These are phyloP conservation scores for Moringa oleifera DNA, from an alignment of 345 rosid genomes.

Conservation along the genomic window DNA sequence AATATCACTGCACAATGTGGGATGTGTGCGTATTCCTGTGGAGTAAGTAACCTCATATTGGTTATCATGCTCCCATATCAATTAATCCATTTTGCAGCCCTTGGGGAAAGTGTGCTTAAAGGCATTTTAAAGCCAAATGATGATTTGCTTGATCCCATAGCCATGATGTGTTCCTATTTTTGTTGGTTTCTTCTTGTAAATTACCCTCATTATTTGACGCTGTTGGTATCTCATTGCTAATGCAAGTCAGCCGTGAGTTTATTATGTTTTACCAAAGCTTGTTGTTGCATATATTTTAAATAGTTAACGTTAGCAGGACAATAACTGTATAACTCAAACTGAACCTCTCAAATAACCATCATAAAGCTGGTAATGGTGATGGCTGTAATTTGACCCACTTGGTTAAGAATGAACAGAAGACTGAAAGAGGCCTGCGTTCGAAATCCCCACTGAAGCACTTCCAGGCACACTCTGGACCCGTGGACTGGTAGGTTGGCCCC, in stretches of 20 bases:
- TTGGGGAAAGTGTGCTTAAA: neutral
- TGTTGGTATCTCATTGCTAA: constrained; percentile 17
- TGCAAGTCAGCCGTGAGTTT: constrained; percentile 18
- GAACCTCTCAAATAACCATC: constrained; percentile 4
- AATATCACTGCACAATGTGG: constrained; percentile 7
- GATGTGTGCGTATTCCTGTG: neutral
- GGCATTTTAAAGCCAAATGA: constrained; percentile 17
- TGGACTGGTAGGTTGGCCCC: too few relatives aligned
- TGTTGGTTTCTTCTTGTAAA: constrained; percentile 8
- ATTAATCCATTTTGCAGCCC: constrained; percentile 2
- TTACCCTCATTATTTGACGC: constrained; percentile 9
- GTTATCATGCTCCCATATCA: constrained; percentile 2
- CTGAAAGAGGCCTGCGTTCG: too few relatives aligned
- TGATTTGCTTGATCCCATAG: constrained; percentile 7
- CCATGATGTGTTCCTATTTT: neutral
- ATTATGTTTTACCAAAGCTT: neutral
- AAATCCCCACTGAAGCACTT: too few relatives aligned
- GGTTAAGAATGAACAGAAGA: too few relatives aligned
- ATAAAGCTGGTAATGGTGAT: neutral
- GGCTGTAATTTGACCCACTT: too few relatives aligned
- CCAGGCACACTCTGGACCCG: too few relatives aligned
- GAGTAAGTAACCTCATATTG: constrained; percentile 12
- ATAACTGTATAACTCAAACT: constrained; percentile 3
- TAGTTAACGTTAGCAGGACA: constrained; percentile 6
- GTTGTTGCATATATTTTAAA: neutral